Conservation (phyloP, 306 rosid species). For the Crotalaria pallida region DNA sequence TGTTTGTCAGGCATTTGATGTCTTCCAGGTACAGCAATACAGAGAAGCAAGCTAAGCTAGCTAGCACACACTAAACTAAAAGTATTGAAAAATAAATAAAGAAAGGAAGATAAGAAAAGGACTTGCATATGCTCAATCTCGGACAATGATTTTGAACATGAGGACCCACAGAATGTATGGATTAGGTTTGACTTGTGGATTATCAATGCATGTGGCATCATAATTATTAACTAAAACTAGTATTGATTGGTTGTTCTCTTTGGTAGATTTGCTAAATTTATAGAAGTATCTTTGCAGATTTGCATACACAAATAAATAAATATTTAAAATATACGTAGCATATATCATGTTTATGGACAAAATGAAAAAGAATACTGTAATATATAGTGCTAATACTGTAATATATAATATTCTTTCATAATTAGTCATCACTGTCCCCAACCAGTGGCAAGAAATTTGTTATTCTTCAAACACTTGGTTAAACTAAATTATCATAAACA, state of each 20-base stretch:
- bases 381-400: constrained; percentile 5
- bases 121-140: constrained; percentile 33
- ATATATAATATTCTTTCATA: constrained; percentile 11
- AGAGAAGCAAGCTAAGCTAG: constrained; percentile 15
- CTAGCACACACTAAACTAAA: constrained; percentile 31
- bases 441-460: neutral
- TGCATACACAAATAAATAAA: neutral
- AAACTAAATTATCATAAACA: constrained; percentile 17
- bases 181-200: constrained; percentile 38
- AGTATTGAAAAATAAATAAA: neutral
- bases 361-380: neutral
- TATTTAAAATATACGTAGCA: no score
- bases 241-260: constrained; percentile 27
- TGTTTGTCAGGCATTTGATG: constrained; percentile 25
- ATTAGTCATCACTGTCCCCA: neutral
- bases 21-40: constrained; percentile 13
- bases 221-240: constrained; percentile 46
- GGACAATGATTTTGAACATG: constrained; percentile 24
- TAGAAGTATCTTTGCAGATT: constrained; percentile 15
- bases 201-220: constrained; percentile 32
- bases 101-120: constrained; percentile 18
- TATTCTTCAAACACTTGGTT: neutral
- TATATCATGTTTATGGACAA: constrained; percentile 18
- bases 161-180: constrained; percentile 34
- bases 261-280: constrained; percentile 29